Base-by-base conservation (phyloP, 257 asterid species). In the Plantago ovata region DNA sequence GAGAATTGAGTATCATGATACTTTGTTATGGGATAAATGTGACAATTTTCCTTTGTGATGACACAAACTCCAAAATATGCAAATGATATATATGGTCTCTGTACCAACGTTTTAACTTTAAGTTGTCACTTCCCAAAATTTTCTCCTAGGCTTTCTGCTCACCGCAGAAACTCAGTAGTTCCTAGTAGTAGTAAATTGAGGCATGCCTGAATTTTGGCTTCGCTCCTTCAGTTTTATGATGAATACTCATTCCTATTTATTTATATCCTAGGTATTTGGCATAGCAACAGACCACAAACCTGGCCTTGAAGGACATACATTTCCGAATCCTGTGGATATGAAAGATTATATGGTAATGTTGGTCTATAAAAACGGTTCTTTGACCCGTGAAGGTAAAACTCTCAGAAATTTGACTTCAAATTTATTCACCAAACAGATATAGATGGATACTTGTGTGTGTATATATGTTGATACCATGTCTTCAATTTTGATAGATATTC, bases 361-460 rank as follows among this genome's bases (percentile, higher is more conserved):
- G 69, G 77, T 73, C 58, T 81, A 84, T 54, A 84, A 84, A 68
- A 84, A 84, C 45, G 89, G 94, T 14, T 84, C 94, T 45, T 70
- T 81, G 75, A 77, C 89, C 28, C 89, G 86, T 74, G 89, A 81
- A 84, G 94, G 89, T 81, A 70, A 68, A 40, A 13, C 8, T 11
- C 50, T 49, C 10, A 4, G 64, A 28, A 44, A 38, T 41, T 53
- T 7, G 38, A 57, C 18, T 3, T n/a, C 32, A 12, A 58, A 14
- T 18, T 56, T 66, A 42, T 14, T 39, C 6, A 1, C 38, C 41
- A 48, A 45, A 52, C 38, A 38, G 3, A 33, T 10, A 14, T 20
- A 36, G 13, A 53, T 52, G n/a, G n/a, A 53, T 52, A n/a, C n/a
- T n/a, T n/a, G 36, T 6, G 7, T 28, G n/a, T n/a, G 7, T 28